phyloP scores from a whole-genome alignment of 2,329 filamentous ascomycete genomes.

The Eutypella sp. region DNA sequence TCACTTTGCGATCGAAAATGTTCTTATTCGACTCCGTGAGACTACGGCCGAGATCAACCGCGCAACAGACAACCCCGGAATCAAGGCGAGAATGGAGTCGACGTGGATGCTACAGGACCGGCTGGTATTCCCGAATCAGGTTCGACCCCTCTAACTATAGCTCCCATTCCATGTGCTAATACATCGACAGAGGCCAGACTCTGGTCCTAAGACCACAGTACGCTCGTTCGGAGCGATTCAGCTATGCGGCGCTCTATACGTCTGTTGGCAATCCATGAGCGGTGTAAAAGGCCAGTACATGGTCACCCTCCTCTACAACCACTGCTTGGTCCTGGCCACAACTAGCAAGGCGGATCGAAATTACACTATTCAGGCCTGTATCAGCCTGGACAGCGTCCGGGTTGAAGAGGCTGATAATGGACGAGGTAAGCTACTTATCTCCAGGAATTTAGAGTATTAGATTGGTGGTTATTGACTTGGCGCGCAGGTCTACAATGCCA shows the following conservation, averaged over 20 bases:
- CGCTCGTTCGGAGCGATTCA: slow-evolving; percentile 74
- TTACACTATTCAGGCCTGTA: slow-evolving; percentile 71
- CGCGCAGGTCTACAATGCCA: slow-evolving; percentile 90
- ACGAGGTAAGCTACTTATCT: slow-evolving; percentile 58
- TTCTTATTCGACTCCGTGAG: slow-evolving; percentile 66
- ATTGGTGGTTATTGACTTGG: too few species aligned
- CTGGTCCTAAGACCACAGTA: slow-evolving; percentile 59
- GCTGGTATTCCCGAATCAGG: slow-evolving; percentile 67
- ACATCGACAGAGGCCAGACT: slow-evolving; percentile 39
- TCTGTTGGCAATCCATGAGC: slow-evolving; percentile 71
- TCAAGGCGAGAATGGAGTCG: slow-evolving; percentile 67
- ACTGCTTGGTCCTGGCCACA: slow-evolving; percentile 71
- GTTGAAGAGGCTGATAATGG: slow-evolving; percentile 73
- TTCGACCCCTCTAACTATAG: slow-evolving; percentile 32
- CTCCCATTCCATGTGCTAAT: slow-evolving; percentile 14
- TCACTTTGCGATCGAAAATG: slow-evolving; percentile 72
- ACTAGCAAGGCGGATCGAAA: slow-evolving; percentile 58
- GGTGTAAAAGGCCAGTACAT: slow-evolving; percentile 74
- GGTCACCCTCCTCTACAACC: slow-evolving; percentile 77
- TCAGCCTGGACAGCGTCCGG: slow-evolving; percentile 60
- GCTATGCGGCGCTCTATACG: slow-evolving; percentile 77
- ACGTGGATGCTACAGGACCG: slow-evolving; percentile 83
- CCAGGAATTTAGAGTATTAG: too few species aligned
- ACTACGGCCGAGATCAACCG: slow-evolving; percentile 76
- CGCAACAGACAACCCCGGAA: slow-evolving; percentile 71